Percentiles rank a stretch among this genome's conserved stretches.
Evolutionary conservation across 345 rosid genomes (phyloP).

Genomic region (Euclidium syriacum): DNA sequence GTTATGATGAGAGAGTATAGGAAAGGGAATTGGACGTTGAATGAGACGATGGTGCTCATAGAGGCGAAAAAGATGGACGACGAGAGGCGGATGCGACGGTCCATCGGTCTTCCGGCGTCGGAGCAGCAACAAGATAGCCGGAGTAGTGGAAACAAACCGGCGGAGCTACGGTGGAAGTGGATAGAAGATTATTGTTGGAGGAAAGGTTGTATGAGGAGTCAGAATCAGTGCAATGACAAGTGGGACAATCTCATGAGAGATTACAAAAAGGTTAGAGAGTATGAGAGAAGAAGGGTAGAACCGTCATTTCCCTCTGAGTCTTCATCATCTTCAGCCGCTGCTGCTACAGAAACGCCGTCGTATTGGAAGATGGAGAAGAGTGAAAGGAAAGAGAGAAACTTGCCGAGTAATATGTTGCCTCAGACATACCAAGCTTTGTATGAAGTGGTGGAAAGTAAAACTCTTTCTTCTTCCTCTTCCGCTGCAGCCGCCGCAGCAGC

Average conservation of each 20-base stretch:
- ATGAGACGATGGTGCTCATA: slow-evolving; percentile 74
- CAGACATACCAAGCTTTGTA: slow-evolving; percentile 63
- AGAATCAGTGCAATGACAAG: slow-evolving; percentile 95
- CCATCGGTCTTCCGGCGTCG: slow-evolving; percentile 26
- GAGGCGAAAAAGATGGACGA: slow-evolving; percentile 90
- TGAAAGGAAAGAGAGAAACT: slow-evolving; percentile 69
- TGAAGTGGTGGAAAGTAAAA: slow-evolving; percentile 65
- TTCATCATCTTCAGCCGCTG: slow-evolving; percentile 20
- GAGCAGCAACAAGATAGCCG: slow-evolving; percentile 27
- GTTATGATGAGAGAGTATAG: slow-evolving; percentile 62
- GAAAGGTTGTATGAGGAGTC: slow-evolving; percentile 70
- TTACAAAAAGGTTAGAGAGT: slow-evolving; percentile 82
- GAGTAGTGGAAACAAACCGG: slow-evolving; percentile 37
- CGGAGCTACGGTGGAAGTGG: slow-evolving; percentile 95
- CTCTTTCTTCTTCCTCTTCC: slow-evolving; percentile 13
- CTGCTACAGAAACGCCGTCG: background rate
- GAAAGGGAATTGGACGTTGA: slow-evolving; percentile 82
- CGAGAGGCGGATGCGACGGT: slow-evolving; percentile 67
- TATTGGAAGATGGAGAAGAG: slow-evolving; percentile 87
- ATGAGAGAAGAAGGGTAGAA: slow-evolving; percentile 39
- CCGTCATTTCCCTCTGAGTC: slow-evolving; percentile 22
- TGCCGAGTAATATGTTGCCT: slow-evolving; percentile 71
- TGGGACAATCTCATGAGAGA: slow-evolving; percentile 98
- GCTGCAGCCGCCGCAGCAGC: slow-evolving; percentile 5
- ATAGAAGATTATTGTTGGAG: slow-evolving; percentile 89